These are phyloP conservation scores for Colletotrichum noveboracense DNA, from an alignment of 2,329 filamentous ascomycete species.

Conservation along the genomic window DNA sequence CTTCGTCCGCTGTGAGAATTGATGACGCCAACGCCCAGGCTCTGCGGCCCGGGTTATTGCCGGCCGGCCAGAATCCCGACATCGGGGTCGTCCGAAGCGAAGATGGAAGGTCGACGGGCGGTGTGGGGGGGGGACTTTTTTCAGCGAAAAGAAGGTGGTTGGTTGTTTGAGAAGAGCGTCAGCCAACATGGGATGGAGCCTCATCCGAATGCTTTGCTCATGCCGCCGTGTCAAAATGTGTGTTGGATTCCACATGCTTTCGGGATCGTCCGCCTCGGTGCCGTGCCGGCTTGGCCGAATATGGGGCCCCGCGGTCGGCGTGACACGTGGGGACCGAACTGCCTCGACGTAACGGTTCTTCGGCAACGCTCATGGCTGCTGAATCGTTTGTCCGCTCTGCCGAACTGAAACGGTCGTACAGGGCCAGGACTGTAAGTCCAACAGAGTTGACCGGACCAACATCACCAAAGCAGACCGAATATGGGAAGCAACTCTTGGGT, in stretches of 20 bases:
- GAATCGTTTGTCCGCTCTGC: background rate
- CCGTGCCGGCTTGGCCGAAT: slow-evolving; percentile 9
- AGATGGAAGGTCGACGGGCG: background rate
- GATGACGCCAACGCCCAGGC: slow-evolving; percentile 14
- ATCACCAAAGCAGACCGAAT: background rate
- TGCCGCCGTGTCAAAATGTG: background rate
- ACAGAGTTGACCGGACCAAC: background rate
- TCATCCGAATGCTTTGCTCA: background rate
- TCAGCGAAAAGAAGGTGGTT: background rate
- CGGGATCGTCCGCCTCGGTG: background rate
- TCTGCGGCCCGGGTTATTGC: slow-evolving; percentile 12
- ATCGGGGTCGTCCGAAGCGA: slow-evolving; percentile 1
- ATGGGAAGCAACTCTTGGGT: background rate
- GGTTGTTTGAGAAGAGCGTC: background rate
- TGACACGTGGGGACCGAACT: background rate
- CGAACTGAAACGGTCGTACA: background rate
- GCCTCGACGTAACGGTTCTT: background rate
- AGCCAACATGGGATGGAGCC: background rate
- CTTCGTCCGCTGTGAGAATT: slow-evolving; percentile 11
- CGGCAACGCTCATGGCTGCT: background rate
- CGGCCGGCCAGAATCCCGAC: slow-evolving; percentile 8
- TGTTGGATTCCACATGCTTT: background rate
- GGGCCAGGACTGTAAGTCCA: background rate
- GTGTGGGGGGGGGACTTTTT: background rate
- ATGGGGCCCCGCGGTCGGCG: background rate